phyloP scores from a whole-genome alignment of 78 protist species.

The Bigelowiella natans region DNA sequence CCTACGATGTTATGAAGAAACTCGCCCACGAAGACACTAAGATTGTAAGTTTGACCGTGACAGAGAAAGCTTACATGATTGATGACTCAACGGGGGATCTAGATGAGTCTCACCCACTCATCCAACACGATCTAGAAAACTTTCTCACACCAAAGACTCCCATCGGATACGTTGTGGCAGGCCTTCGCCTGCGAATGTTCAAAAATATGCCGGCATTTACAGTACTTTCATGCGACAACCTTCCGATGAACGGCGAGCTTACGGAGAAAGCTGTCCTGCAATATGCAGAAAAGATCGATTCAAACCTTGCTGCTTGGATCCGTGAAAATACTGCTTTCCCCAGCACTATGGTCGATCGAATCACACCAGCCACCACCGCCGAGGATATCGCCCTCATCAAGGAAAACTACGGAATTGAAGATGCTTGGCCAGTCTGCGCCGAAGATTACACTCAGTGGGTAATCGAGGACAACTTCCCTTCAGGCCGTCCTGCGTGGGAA shows the following conservation, averaged over 20 bases:
- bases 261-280: background rate
- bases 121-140: background rate
- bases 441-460: conserved; percentile 1
- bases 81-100: background rate
- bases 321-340: background rate
- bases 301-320: background rate
- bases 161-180: background rate
- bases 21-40: background rate
- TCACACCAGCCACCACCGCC: background rate
- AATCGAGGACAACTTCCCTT: conserved; percentile 16
- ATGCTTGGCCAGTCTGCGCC: background rate
- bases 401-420: background rate
- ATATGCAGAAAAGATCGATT: background rate
- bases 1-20: background rate
- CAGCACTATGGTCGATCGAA: conserved; percentile 9
- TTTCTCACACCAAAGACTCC: background rate
- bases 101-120: background rate
- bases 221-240: conserved; percentile 16
- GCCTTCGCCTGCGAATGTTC: background rate
- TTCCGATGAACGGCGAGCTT: background rate
- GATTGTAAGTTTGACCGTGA: conserved; percentile 3
- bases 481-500: conserved; percentile 1
- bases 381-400: background rate
- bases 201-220: background rate
- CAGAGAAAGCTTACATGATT: conserved; percentile 3